Percentiles rank a stretch among this genome's conserved stretches.
Evolutionary conservation across 805 yeast genomes (phyloP).

Genomic region (Candida caryicola): DNA sequence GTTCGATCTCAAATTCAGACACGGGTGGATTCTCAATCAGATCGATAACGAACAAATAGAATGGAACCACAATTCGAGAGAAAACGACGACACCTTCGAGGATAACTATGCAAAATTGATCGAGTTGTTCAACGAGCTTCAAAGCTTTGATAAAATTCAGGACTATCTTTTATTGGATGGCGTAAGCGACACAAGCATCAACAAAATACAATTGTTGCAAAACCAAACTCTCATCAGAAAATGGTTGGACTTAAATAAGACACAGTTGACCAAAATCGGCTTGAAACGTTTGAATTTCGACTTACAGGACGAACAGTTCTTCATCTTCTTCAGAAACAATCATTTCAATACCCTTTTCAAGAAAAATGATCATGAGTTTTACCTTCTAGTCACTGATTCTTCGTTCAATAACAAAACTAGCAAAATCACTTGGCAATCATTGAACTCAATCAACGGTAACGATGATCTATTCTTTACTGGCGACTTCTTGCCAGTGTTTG

Average conservation of each 20-base stretch:
- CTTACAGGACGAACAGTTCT: constrained; percentile 52
- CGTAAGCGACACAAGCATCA: constrained; percentile 8
- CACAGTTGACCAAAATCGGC: constrained; percentile 77
- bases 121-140: constrained; percentile 20
- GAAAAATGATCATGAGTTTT: constrained; percentile 47
- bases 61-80: constrained; percentile 9
- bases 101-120: constrained; percentile 16
- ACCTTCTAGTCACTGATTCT: constrained; percentile 68
- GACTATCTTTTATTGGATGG: constrained; percentile 41
- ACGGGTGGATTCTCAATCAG: constrained; percentile 77
- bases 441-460: constrained; percentile 63
- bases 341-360: constrained; percentile 76
- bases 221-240: constrained; percentile 18
- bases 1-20: constrained; percentile 62
- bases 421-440: constrained; percentile 77
- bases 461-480: constrained; percentile 73
- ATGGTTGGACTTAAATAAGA: constrained; percentile 57
- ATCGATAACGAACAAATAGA: constrained; percentile 18
- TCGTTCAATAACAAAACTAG: constrained; percentile 47
- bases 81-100: constrained; percentile 2
- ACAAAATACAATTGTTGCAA: constrained; percentile 9
- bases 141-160: constrained; percentile 55
- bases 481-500: constrained; percentile 49
- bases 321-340: constrained; percentile 83
- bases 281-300: constrained; percentile 43